These are phyloP conservation scores for Acacia concinna DNA, from an alignment of 331 rosid species.

Conservation along the genomic window DNA sequence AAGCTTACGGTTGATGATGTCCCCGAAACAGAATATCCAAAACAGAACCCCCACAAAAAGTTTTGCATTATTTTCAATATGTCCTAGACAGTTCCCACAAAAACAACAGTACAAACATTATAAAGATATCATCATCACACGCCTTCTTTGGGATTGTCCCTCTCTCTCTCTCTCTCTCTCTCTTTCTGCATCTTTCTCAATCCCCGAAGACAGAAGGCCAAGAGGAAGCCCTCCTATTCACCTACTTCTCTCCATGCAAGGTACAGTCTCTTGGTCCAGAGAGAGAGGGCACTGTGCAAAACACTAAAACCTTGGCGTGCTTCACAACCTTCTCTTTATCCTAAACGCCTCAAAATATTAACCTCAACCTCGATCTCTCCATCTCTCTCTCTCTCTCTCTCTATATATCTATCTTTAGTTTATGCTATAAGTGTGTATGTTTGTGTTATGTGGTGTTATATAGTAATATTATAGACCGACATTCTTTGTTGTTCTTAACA, in stretches of 20 bases:
- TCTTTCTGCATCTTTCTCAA: slow-evolving; percentile 31
- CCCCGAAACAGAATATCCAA: slow-evolving; percentile 27
- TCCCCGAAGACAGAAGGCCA: slow-evolving; percentile 33
- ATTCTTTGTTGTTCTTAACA: slow-evolving; percentile 49
- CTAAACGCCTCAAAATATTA: slow-evolving; percentile 24
- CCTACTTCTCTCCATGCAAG: slow-evolving; percentile 25
- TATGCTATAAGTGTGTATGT: slow-evolving; percentile 16
- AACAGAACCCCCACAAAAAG: slow-evolving; percentile 39
- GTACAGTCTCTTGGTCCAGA: slow-evolving; percentile 46
- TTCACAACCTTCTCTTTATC: slow-evolving; percentile 35
- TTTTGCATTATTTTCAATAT: slow-evolving; percentile 32
- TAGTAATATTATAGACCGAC: slow-evolving; percentile 37
- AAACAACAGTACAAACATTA: slow-evolving; percentile 39
- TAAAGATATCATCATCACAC: slow-evolving; percentile 58
- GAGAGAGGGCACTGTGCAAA: slow-evolving; percentile 13
- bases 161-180: slow-evolving; percentile 28
- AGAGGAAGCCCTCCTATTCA: neutral
- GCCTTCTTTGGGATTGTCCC: slow-evolving; percentile 53
- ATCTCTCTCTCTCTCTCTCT: slow-evolving; percentile 14
- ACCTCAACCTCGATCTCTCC: slow-evolving; percentile 11
- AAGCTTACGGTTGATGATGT: neutral
- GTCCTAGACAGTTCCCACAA: slow-evolving; percentile 33
- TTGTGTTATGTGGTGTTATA: slow-evolving; percentile 11
- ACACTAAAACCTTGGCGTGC: slow-evolving; percentile 53
- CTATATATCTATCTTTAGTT: slow-evolving; percentile 13